Conservation (phyloP, 805 yeast species). For the Lipomyces kockii region DNA sequence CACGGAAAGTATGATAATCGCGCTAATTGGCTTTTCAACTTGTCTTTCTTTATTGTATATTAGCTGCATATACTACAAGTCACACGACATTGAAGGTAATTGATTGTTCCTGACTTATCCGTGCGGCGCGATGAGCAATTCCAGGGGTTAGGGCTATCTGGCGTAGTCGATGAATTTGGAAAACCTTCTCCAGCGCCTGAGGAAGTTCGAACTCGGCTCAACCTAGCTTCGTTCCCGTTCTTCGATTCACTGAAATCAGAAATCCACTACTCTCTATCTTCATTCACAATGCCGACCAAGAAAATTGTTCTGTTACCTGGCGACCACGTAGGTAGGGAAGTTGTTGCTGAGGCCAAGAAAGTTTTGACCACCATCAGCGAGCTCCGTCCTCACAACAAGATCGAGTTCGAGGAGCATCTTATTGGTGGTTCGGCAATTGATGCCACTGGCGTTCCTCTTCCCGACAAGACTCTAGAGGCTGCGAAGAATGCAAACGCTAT, state of each 20-base stretch:
- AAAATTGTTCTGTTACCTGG: slow-evolving; percentile 90
- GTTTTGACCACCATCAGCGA: slow-evolving; percentile 79
- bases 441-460: slow-evolving; percentile 90
- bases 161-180: no score
- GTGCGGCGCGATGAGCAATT: no score
- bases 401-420: slow-evolving; percentile 79
- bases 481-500: slow-evolving; percentile 91
- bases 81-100: no score
- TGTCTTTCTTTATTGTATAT: no score
- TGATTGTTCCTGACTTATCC: no score
- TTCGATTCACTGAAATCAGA: background rate
- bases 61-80: no score
- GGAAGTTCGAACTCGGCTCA: no score
- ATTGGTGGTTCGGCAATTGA: slow-evolving; percentile 99
- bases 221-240: background rate
- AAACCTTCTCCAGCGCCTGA: no score
- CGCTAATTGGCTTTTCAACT: no score
- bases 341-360: slow-evolving; percentile 87
- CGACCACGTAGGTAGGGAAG: slow-evolving; percentile 95
- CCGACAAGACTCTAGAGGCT: slow-evolving; percentile 81
- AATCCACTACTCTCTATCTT: background rate
- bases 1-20: no score
- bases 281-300: slow-evolving; percentile 48
- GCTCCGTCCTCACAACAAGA: slow-evolving; percentile 56
- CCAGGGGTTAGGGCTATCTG: no score